Evolutionary conservation across 768 basidiomycete genomes (phyloP), one percentile per base, ranked within the genome.

Genomic region (Rhizopogon vulgaris): DNA sequence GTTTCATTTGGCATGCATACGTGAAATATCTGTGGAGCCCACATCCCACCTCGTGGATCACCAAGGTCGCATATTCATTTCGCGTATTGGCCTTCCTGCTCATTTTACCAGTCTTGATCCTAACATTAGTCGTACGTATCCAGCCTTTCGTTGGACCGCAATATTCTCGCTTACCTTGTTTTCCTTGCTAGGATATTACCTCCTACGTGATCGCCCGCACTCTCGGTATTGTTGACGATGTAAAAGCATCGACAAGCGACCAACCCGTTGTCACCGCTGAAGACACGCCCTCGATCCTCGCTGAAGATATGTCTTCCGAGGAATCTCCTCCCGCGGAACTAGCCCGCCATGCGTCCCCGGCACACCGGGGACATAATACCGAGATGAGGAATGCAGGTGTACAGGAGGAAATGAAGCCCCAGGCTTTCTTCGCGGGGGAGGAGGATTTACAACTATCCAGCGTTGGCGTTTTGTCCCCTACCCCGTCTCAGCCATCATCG

Each of bases 181-280:
- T 39, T 48, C 51, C 56, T 37, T 22, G 39, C 25, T 52, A 91
- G 89, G 89, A 92, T 64, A 80, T 91, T 50, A 73, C 81, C 2
- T 87, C 90, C 17, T 92, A 91, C 60, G 80, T 83, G 52, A 87
- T 92, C 62, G 90, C 86, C 11, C 83, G 89, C 52, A 90, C 87
- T 6, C 76, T 92, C 47, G 89, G 88, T 32, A 77, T 88, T 49
- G 78, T 87, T 56, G 87, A 89, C 66, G 78, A 79, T 54, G 81
- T 83, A 48, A 84, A 83, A 63, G 85, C 87, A 0, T 84, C 85
- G 11, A 88, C 86, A 24, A 81, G 78, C 65, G 86, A 85, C 58
- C 65, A 60, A 18, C 56, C 66, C 40, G 47, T 49, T 37, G 57
- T 64, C 39, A 63, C 68, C 22, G 52, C 51, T 37, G 65, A 36